Base-by-base conservation (phyloP, 805 yeast genomes). In the Saccharomyces kudriavzevii region DNA sequence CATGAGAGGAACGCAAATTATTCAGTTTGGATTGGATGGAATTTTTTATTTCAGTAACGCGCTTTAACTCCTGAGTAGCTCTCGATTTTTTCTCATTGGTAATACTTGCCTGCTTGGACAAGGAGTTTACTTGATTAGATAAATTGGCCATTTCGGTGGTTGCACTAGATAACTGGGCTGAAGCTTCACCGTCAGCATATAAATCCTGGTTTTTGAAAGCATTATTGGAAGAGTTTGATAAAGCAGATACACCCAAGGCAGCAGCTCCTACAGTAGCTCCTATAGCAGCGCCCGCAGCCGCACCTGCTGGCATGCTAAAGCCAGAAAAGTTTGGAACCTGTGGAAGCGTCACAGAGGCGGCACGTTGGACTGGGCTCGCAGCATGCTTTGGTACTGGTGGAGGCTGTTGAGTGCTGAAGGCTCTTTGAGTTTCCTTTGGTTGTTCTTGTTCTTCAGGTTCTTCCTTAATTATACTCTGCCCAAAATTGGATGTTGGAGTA, bases 111-210 rank as follows among this genome's bases (percentile, higher is more conserved):
- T 90, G 96, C 24, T 77, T 71, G 1, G 90, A 79, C 58, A 92
- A 74, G 0, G 96, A 86, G 58, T 82, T 82, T 58, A 89, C 84
- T 72, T 91, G 96, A 61, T 85, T 88, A 0, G 96, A 86, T 45
- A 87, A 76, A 60, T 91, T 89, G 14, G 96, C 96, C 67, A 89
- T 79, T 61, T 89, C 96, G 5, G 90, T 80, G 5, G 94, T 82
- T 3, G 96, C 92, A 55, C 81, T 80, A 1, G 96, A 82, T 49
- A 89, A 73, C 63, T 84, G 82, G 28, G 83, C 82, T 1, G 88
- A 78, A 1, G 84, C 77, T 50, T 80, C 87, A 13, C 74, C 62
- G 55, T 83, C 85, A 0, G 85, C 83, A 52, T 80, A 72, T 50
- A 83, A 68, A 56, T 83, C 88, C 52, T 68, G 70, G 51, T 77